A percentile compares a stretch with the other conserved stretches of the same genome.
Evolutionary conservation across 169 alveolate species (phyloP).

Genomic region (Eimeria brunetti): DNA sequence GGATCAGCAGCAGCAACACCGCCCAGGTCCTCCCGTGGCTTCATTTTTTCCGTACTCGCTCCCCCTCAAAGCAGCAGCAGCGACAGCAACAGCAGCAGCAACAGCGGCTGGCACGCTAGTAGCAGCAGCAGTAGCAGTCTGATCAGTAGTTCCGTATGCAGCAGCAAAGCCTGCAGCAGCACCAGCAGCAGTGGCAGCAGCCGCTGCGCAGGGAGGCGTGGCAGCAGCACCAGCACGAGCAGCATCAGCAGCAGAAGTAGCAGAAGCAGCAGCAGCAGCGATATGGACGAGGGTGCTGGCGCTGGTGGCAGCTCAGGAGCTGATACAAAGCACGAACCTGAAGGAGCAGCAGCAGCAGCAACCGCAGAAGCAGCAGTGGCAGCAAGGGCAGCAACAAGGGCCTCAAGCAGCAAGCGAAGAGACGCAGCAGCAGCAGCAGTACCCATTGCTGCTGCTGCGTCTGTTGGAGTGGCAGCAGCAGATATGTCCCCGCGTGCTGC

Average conservation of each 20-base stretch:
- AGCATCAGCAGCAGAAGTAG: constrained; percentile 14
- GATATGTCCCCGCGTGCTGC: constrained; percentile 33
- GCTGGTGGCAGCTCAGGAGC: constrained; percentile 20
- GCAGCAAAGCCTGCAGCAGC: neutral
- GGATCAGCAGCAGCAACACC: neutral
- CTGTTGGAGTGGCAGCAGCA: constrained; percentile 11
- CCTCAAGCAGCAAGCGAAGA: constrained; percentile 13
- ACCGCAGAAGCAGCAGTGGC: constrained; percentile 40
- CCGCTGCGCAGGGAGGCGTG: neutral
- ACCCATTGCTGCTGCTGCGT: constrained; percentile 16
- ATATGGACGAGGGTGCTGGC: constrained; percentile 8
- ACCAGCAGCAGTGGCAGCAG: constrained; percentile 39
- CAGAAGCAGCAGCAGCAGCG: constrained; percentile 35
- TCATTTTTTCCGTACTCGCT: neutral
- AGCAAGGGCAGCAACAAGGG: neutral
- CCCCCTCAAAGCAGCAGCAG: neutral
- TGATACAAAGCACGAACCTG: constrained; percentile 8
- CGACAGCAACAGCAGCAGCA: constrained; percentile 39
- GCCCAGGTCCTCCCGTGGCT: neutral
- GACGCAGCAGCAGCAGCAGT: constrained; percentile 56
- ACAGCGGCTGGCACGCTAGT: neutral
- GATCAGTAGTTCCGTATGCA: neutral
- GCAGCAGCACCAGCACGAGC: neutral
- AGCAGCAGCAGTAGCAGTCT: constrained; percentile 31
- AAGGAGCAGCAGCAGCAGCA: constrained; percentile 31